Percentiles rank a stretch among this genome's conserved stretches.
phyloP scores from a whole-genome alignment of 768 basidiomycete species.

The Rhodotorula babjevae region DNA sequence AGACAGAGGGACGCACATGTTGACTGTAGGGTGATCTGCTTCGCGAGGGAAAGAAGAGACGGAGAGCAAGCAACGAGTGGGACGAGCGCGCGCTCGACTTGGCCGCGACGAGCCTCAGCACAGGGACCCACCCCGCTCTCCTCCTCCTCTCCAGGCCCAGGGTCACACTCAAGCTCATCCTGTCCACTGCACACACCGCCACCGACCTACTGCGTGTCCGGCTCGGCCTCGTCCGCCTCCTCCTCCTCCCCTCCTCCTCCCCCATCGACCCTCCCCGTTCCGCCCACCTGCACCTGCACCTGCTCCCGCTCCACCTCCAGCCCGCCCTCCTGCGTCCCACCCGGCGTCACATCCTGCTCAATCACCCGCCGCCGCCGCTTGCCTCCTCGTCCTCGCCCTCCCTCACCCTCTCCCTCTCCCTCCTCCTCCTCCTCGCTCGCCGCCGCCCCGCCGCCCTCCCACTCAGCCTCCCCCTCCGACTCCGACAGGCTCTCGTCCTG shows the following conservation, averaged over 20 bases:
- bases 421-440: background rate
- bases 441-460: too few relatives aligned
- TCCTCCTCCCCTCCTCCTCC: background rate
- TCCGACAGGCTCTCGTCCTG: slow-evolving; percentile 4
- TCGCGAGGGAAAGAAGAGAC: slow-evolving; percentile 25
- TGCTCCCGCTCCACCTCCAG: background rate
- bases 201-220: slow-evolving; percentile 4
- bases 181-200: background rate
- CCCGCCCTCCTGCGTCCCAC: background rate
- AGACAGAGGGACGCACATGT: slow-evolving; percentile 3
- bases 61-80: background rate
- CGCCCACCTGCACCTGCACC: background rate
- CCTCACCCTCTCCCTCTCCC: too few relatives aligned
- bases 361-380: slow-evolving; percentile 6
- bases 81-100: background rate
- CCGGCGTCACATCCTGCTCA: slow-evolving; percentile 5
- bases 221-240: too few relatives aligned
- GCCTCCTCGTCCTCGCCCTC: background rate
- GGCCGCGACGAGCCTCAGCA: background rate
- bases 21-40: slow-evolving; percentile 27
- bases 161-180: too few relatives aligned
- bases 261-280: background rate
- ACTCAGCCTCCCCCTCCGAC: background rate
- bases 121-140: background rate
- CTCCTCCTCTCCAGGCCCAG: too few relatives aligned